Base-by-base conservation (phyloP, 2,329 filamentous ascomycete species). In the Leptosphaerulina australis region DNA sequence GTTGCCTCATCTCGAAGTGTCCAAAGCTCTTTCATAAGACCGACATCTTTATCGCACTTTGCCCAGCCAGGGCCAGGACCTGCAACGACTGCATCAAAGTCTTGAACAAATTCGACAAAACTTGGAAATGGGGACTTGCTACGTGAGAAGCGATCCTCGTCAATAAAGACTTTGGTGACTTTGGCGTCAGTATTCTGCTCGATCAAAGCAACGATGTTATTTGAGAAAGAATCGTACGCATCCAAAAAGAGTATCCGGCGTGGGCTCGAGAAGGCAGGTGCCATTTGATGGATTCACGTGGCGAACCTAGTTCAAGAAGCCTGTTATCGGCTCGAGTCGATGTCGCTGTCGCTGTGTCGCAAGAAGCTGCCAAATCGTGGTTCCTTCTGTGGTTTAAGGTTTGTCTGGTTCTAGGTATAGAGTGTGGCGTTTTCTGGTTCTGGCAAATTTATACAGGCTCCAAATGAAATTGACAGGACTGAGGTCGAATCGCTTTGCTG, bases 171-270 rank as follows among this genome's bases (percentile, higher is more conserved):
- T 33, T 88, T 83, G 35, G 83, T 82, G 25, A 96, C 87, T 12
- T 86, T 78, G 15, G 83, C 88, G 51, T 81, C 76, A 7, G 96
- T 80, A 3, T 84, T 80, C 3, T 87, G 84, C 61, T 88, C 83
- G 36, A 97, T 80, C 25, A 96, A 83, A 5, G 89, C 86, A 44
- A 95, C 85, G 64, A 97, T 94, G 76, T 97, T 97, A 76, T 96
- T 92, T 46, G 91, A 90, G 75, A 97, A 99, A 31, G 92, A 97
- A 77, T 99, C 94, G 74, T 96, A 96, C 55, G 93, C 92, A 72
- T 97, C 94, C 60, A 99, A 81, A 75, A 96, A 96, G 56, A 97
- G 83, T 55, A 97, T 88, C 53, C 78, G 77, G 14, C 60, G 59
- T 36, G 58, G 58, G 48, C 58, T 61, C 43, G 57, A 45, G 50